Conservation (phyloP, 2,329 filamentous ascomycete species). For the Lachnellula willkommii region DNA sequence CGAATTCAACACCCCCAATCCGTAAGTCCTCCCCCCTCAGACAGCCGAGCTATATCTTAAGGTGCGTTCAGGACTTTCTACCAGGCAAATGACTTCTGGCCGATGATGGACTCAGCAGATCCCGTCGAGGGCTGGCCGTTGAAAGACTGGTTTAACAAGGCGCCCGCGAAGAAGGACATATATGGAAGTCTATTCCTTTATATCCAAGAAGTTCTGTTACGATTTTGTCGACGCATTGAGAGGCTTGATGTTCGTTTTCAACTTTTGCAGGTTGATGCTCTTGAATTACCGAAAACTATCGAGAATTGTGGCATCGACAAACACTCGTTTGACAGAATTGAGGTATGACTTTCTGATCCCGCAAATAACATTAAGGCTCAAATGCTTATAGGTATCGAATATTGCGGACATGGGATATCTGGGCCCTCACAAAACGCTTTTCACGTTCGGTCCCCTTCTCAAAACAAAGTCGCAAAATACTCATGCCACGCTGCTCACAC, state of each 20-base stretch:
- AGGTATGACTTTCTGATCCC: slow-evolving; percentile 27
- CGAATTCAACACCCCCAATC: slow-evolving; percentile 36
- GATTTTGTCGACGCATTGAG: slow-evolving; percentile 29
- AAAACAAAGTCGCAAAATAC: slow-evolving; percentile 31
- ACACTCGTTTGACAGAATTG: slow-evolving; percentile 34
- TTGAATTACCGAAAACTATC: not conserved
- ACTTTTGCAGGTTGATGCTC: slow-evolving; percentile 26
- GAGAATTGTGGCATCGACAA: slow-evolving; percentile 18
- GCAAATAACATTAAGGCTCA: not conserved
- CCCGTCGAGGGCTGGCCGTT: slow-evolving; percentile 35
- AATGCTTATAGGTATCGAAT: slow-evolving; percentile 33
- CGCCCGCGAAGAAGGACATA: slow-evolving; percentile 32
- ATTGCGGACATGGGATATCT: slow-evolving; percentile 34
- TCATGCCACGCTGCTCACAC: slow-evolving; percentile 37
- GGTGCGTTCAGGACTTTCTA: slow-evolving; percentile 33
- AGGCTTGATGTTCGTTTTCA: slow-evolving; percentile 22
- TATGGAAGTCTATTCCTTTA: slow-evolving; percentile 37
- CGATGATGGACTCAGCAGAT: slow-evolving; percentile 34
- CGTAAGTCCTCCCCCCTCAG: slow-evolving; percentile 28
- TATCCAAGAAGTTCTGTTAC: slow-evolving; percentile 26
- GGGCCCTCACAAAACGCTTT: slow-evolving; percentile 26
- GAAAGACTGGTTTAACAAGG: slow-evolving; percentile 25
- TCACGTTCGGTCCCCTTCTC: slow-evolving; percentile 32
- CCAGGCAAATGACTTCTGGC: slow-evolving; percentile 30
- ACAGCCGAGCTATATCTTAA: not conserved